Conservation (phyloP, 1,284 basidiomycete species). For the Microbotryum intermedium region DNA sequence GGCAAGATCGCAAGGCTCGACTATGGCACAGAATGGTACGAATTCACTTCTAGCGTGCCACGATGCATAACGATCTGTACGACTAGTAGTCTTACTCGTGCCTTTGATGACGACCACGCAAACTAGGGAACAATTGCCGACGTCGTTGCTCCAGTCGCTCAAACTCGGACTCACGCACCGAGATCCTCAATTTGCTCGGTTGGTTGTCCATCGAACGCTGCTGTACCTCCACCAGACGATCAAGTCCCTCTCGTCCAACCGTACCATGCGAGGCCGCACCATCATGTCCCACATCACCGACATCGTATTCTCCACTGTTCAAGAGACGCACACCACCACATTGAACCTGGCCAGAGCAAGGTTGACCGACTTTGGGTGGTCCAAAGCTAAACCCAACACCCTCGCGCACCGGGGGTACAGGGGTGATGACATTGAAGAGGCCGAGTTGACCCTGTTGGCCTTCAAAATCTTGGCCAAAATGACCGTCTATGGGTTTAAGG, state of each 20-base stretch:
- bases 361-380: too few species aligned
- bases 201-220: conserved; percentile 28
- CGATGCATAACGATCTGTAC: too few species aligned
- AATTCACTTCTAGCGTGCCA: too few species aligned
- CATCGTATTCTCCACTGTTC: conserved; percentile 16
- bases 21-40: conserved; percentile 30
- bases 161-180: conserved; percentile 9
- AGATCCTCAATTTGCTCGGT: conserved; percentile 7
- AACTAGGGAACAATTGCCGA: conserved; percentile 30
- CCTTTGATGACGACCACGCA: background rate
- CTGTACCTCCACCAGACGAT: conserved; percentile 29
- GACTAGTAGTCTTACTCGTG: background rate
- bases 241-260: conserved; percentile 31
- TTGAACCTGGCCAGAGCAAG: too few species aligned
- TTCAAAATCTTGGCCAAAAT: conserved; percentile 28
- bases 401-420: too few species aligned
- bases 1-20: conserved; percentile 31
- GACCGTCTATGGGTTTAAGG: conserved; percentile 27
- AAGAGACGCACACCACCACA: background rate
- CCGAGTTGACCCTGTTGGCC: conserved; percentile 22
- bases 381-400: too few species aligned
- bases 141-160: conserved; percentile 23
- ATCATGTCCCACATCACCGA: conserved; percentile 20
- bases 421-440: conserved; percentile 1
- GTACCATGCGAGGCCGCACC: conserved; percentile 24